Percentiles rank a stretch among this genome's conserved stretches.
Conservation (phyloP, 768 basidiomycete genomes). For the Cyclocybe aegerita region DNA sequence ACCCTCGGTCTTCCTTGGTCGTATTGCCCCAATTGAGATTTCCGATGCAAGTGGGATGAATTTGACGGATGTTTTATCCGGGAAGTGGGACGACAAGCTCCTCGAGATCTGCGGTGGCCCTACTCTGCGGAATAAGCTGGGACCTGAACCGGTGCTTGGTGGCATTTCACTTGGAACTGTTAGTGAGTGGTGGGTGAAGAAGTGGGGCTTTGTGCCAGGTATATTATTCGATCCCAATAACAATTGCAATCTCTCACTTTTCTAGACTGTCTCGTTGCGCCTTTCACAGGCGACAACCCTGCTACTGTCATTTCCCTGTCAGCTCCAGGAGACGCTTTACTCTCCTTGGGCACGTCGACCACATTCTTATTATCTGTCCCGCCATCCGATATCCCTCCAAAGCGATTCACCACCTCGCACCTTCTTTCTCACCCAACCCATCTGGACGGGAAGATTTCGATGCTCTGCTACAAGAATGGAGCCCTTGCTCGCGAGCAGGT, state of each 20-base stretch:
- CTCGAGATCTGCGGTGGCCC: constrained; percentile 69
- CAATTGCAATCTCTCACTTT: background rate
- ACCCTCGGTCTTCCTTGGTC: constrained; percentile 78
- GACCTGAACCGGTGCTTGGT: constrained; percentile 73
- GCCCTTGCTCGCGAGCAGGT: constrained; percentile 79
- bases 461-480: constrained; percentile 93
- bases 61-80: constrained; percentile 72
- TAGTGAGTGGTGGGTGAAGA: constrained; percentile 65
- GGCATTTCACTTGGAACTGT: constrained; percentile 68
- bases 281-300: constrained; percentile 90
- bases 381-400: constrained; percentile 59
- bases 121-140: constrained; percentile 66
- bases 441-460: constrained; percentile 69
- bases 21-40: constrained; percentile 79
- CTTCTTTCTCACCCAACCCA: constrained; percentile 70
- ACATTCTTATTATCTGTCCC: constrained; percentile 81
- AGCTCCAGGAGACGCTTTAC: constrained; percentile 76
- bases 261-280: constrained; percentile 73
- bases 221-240: constrained; percentile 6
- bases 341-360: constrained; percentile 88
- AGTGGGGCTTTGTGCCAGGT: constrained; percentile 77
- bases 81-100: constrained; percentile 71
- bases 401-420: constrained; percentile 74
- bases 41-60: constrained; percentile 92
- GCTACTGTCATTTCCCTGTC: constrained; percentile 77